These are phyloP conservation scores for Penicilliopsis zonata DNA, from an alignment of 495 filamentous ascomycete genomes.

Conservation along the genomic window DNA sequence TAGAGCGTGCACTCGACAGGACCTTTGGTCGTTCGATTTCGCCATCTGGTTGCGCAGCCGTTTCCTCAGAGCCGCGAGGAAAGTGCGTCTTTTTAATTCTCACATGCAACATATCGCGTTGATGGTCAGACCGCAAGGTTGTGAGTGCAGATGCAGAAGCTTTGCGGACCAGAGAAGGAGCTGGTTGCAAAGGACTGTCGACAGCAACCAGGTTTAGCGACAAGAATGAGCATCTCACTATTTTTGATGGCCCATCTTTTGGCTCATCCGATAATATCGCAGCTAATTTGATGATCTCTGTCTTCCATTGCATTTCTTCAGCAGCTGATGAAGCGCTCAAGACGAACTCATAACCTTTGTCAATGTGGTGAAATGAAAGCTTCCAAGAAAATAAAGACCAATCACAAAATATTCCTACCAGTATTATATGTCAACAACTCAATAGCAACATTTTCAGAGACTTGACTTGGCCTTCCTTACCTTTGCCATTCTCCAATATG, in stretches of 20 bases:
- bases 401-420: constrained; percentile 69
- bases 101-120: constrained; percentile 45
- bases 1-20: constrained; percentile 3
- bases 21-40: constrained; percentile 23
- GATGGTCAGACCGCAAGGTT: constrained; percentile 50
- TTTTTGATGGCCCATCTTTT: constrained; percentile 14
- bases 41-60: constrained; percentile 6
- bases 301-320: constrained; percentile 70
- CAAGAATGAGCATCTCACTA: constrained; percentile 36
- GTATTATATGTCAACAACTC: not conserved
- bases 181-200: constrained; percentile 58
- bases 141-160: constrained; percentile 72
- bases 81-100: constrained; percentile 84
- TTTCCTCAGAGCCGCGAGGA: constrained; percentile 40
- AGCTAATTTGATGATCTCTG: constrained; percentile 23
- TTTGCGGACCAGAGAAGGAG: constrained; percentile 58
- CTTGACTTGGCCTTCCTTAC: constrained; percentile 41
- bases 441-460: too few species aligned
- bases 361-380: constrained; percentile 66
- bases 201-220: constrained; percentile 60
- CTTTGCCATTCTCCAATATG: constrained; percentile 68
- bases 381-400: constrained; percentile 88
- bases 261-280: constrained; percentile 12
- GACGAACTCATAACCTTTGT: constrained; percentile 72
- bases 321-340: constrained; percentile 75